Evolutionary conservation across 1,284 basidiomycete genomes (phyloP).

Genomic region (Pascua sp.): DNA sequence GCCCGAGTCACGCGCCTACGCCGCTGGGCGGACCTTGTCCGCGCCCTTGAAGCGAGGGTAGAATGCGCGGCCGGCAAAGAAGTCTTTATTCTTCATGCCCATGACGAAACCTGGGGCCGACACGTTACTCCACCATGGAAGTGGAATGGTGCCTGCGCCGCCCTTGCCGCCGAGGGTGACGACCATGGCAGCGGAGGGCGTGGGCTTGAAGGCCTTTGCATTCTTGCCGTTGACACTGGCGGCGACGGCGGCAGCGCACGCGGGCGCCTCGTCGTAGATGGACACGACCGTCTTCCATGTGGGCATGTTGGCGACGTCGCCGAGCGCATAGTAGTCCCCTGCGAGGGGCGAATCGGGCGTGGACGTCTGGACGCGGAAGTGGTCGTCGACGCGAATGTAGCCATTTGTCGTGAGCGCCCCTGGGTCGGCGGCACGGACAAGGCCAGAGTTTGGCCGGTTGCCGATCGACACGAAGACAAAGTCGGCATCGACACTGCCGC

Average conservation of each 20-base stretch:
- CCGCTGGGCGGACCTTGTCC: too few relatives aligned
- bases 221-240: conserved; percentile 30
- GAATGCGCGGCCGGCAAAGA: conserved; percentile 31
- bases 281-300: conserved; percentile 37
- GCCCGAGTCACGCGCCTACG: too few relatives aligned
- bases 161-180: conserved; percentile 32
- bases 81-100: conserved; percentile 27
- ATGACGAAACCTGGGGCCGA: conserved; percentile 28
- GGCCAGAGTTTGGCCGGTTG: conserved; percentile 45
- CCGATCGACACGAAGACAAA: conserved; percentile 51
- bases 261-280: conserved; percentile 15
- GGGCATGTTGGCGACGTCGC: conserved; percentile 37
- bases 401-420: conserved; percentile 32
- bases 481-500: conserved; percentile 45
- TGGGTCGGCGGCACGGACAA: conserved; percentile 40
- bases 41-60: conserved; percentile 21
- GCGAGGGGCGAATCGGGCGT: conserved; percentile 15
- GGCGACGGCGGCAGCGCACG: conserved; percentile 26
- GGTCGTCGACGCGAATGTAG: conserved; percentile 43
- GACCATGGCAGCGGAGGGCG: conserved; percentile 22
- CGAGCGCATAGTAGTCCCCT: conserved; percentile 44
- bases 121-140: conserved; percentile 26
- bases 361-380: conserved; percentile 30
- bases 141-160: conserved; percentile 27
- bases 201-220: conserved; percentile 26